phyloP scores from a whole-genome alignment of 805 yeast genomes.

The Metschnikowia hibisci region DNA sequence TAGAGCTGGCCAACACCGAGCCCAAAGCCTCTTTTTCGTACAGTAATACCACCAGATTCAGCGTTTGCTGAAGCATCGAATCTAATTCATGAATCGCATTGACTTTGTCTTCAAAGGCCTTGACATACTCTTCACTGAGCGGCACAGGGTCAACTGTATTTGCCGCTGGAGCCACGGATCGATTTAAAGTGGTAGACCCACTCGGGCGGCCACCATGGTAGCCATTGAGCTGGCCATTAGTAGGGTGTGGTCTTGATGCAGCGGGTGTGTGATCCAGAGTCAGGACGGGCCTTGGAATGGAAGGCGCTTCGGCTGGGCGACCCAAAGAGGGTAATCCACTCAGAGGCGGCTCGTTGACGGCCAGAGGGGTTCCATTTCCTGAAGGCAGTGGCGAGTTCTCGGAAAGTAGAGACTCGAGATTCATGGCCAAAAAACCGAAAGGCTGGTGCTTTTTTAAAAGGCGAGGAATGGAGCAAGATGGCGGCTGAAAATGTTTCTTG shows the following conservation, averaged over 20 bases:
- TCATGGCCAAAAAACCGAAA: conserved; percentile 12
- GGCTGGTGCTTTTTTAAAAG: conserved; percentile 1
- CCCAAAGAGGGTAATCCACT: background rate
- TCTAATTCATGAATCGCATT: conserved; percentile 16
- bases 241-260: background rate
- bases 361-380: background rate
- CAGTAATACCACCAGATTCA: conserved; percentile 19
- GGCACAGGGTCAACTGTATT: background rate
- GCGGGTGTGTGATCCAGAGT: background rate
- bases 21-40: conserved; percentile 12
- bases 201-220: background rate
- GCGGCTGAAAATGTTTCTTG: background rate
- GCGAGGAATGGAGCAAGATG: background rate
- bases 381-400: conserved; percentile 14
- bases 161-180: too few species aligned
- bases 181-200: too few species aligned
- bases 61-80: conserved; percentile 10
- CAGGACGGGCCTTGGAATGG: background rate
- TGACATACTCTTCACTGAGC: conserved; percentile 10
- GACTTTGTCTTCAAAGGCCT: conserved; percentile 13
- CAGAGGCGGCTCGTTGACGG: background rate
- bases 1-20: conserved; percentile 17
- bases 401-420: conserved; percentile 19
- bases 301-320: background rate
- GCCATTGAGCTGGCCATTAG: conserved; percentile 2